A percentile compares a stretch with the other conserved stretches of the same genome.
Evolutionary conservation across 2,329 filamentous ascomycete species (phyloP).

Genomic region (Seiridium cupressi): DNA sequence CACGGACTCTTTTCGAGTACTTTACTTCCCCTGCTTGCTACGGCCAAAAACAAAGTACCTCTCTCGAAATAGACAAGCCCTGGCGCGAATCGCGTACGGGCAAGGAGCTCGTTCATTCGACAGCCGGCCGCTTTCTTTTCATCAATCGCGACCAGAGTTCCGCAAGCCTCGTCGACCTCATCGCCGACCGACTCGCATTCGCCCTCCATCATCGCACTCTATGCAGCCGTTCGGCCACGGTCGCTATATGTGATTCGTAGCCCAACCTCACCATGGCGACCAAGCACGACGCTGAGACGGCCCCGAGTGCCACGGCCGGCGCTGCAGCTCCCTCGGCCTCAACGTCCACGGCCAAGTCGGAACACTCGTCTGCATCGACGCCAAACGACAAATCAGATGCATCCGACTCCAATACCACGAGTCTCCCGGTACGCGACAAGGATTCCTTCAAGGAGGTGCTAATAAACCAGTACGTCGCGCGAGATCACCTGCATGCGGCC

Average conservation of each 20-base stretch:
- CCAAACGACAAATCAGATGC: slow-evolving; percentile 28
- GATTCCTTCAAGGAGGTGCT: slow-evolving; percentile 53
- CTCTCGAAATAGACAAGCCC: not conserved
- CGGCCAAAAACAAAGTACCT: not conserved
- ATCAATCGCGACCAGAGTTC: not conserved
- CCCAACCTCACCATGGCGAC: slow-evolving; percentile 22
- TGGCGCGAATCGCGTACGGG: slow-evolving; percentile 3
- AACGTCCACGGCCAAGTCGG: slow-evolving; percentile 21
- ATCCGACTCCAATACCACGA: slow-evolving; percentile 26
- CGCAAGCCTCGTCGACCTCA: not conserved
- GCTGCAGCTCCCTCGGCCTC: slow-evolving; percentile 18
- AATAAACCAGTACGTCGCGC: slow-evolving; percentile 52
- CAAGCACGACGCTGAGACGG: slow-evolving; percentile 25
- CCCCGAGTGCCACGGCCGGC: slow-evolving; percentile 19
- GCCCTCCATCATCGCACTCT: not conserved
- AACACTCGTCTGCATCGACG: slow-evolving; percentile 27
- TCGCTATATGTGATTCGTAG: slow-evolving; percentile 15
- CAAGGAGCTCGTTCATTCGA: slow-evolving; percentile 3
- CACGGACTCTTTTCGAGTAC: not conserved
- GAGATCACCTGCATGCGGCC: slow-evolving; percentile 53
- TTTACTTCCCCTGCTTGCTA: not conserved
- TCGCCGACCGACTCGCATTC: not conserved
- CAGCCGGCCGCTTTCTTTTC: slow-evolving; percentile 7
- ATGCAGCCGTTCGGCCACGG: not conserved
- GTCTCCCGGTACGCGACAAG: slow-evolving; percentile 46